Percentiles rank a stretch among this genome's conserved stretches.
Evolutionary conservation across 306 rosid genomes (phyloP).

Genomic region (Medicago arabica): DNA sequence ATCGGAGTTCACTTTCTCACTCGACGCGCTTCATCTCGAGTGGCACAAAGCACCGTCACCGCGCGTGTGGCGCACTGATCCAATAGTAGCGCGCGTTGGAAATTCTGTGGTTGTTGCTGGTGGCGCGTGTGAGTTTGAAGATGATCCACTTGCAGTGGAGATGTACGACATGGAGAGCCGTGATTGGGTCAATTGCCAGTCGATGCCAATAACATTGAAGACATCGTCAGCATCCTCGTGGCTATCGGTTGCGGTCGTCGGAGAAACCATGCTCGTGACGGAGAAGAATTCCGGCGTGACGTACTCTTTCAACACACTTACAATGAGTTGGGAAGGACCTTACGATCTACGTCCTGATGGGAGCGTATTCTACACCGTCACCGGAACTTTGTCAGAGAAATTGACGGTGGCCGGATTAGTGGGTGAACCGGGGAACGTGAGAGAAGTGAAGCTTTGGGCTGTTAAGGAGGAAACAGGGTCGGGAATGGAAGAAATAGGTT

Average conservation of each 20-base stretch:
- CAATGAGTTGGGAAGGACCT: conserved; percentile 66
- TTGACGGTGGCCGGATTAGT: conserved; percentile 61
- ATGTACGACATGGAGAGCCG: conserved; percentile 45
- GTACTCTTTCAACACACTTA: conserved; percentile 51
- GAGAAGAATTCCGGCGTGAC: conserved; percentile 60
- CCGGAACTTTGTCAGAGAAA: conserved; percentile 41
- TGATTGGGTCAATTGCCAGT: conserved; percentile 54
- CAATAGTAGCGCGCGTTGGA: conserved; percentile 61
- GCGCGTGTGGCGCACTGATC: conserved; percentile 64
- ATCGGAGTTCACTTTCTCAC: conserved; percentile 56
- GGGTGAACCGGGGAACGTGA: conserved; percentile 50
- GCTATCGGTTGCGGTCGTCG: conserved; percentile 59
- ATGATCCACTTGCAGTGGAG: conserved; percentile 72
- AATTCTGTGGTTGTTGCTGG: conserved; percentile 51
- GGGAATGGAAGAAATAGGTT: conserved; percentile 52
- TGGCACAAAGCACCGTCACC: conserved; percentile 62
- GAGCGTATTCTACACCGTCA: conserved; percentile 31
- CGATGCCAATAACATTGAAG: conserved; percentile 60
- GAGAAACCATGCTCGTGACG: conserved; percentile 51
- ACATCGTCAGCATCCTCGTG: conserved; percentile 62
- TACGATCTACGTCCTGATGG: conserved; percentile 50
- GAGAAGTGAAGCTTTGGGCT: conserved; percentile 59
- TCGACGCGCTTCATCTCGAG: conserved; percentile 58
- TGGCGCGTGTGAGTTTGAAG: conserved; percentile 65
- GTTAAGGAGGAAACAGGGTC: conserved; percentile 48